Base-by-base conservation (phyloP, 208 protist species). In the Porcisia hertigi region DNA sequence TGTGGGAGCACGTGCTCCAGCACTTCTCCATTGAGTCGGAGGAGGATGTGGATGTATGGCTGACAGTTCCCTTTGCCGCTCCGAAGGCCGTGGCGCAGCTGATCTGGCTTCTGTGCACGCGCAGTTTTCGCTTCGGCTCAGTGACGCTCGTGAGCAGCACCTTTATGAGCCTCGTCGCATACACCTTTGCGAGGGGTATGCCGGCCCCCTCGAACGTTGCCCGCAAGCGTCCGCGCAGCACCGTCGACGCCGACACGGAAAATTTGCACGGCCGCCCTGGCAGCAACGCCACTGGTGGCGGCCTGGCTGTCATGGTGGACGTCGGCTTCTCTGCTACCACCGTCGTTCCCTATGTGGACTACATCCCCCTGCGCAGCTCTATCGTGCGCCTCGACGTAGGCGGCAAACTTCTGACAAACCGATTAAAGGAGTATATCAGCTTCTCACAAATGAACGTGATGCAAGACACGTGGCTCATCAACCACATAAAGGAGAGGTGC, bases 391-490 rank as follows among this genome's bases (percentile, higher is more conserved):
- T 90, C 49, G 86, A 92, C 72, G 85, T 97, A 11, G 90, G 92
- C 20, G 92, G 92, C 47, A 95, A 95, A 84, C 63, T 95, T 63
- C 76, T 97, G 5, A 91, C 89, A 1, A 95, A 97, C 73, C 84
- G 89, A 0, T 73, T 97, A 20, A 94, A 94, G 81, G 88, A 95
- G 65, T 73, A 87, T 39, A 80, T 97, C 34, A 93, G 87, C 70
- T 95, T 91, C 67, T 85, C 86, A 30, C 92, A 97, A 73, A 80
- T 92, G 47, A 91, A 95, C 63, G 76, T 97, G 76, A 81, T 88
- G 73, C 86, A 95, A 76, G 92, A 97, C 72, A 87, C 83, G 3
- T 95, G 90, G 89, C 80, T 97, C 23, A 84, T 95, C n/a, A 93
- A 94, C 60, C 77, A 92, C 84, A 83, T 97, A n/a, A 91, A 90